These are phyloP conservation scores for Nannochloris sp. DNA, from an alignment of 139 green algal species.

Conservation along the genomic window DNA sequence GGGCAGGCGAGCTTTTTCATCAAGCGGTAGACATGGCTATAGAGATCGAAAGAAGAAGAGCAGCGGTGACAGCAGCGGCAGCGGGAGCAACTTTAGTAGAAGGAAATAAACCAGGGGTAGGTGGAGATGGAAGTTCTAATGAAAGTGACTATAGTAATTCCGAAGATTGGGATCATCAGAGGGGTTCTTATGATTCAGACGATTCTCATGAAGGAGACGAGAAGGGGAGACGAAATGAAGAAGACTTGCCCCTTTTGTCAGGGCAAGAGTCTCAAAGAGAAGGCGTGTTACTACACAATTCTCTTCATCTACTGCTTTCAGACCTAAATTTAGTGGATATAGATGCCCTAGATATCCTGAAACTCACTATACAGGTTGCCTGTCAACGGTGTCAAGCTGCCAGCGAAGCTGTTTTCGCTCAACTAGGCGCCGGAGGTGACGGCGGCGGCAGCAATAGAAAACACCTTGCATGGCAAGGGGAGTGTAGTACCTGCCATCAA, in stretches of 20 bases:
- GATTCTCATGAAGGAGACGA: not conserved
- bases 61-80: not conserved
- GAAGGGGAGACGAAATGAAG: not conserved
- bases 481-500: conserved; percentile 25
- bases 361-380: not conserved
- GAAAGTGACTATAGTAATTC: not conserved
- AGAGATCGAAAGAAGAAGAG: conserved; percentile 1
- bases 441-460: no score
- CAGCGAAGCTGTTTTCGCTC: not conserved
- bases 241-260: not conserved
- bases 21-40: conserved; percentile 12
- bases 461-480: not conserved
- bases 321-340: conserved; percentile 9
- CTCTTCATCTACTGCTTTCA: not conserved
- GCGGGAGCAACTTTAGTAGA: not conserved
- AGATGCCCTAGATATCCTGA: conserved; percentile 7
- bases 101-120: not conserved
- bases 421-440: not conserved
- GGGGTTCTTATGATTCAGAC: not conserved
- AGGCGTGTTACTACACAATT: not conserved
- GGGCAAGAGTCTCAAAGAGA: not conserved
- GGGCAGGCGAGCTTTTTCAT: conserved; percentile 4
- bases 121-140: not conserved
- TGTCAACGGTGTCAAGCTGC: conserved; percentile 10
- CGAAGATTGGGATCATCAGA: not conserved